Base-by-base conservation (phyloP, 2,329 filamentous ascomycete species). In the Claviceps paspali region DNA sequence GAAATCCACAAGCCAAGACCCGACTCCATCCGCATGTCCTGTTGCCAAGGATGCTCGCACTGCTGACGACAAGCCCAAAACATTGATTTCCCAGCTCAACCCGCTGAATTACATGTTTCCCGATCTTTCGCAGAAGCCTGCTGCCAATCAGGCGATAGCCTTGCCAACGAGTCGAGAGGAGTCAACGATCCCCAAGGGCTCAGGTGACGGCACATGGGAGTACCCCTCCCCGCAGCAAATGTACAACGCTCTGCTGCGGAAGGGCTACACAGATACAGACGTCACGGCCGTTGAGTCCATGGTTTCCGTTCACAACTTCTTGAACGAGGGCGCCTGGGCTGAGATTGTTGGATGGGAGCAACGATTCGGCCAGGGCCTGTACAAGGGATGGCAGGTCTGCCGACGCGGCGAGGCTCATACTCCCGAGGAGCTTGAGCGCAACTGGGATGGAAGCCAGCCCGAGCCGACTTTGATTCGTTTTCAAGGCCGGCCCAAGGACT, bases 171-270 rank as follows among this genome's bases (percentile, higher is more conserved):
- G 77, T 6, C 82, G 91, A 48, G 86, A 95, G 58, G 63, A 72
- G 22, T 93, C 84, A 1, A 86, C 87, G 1, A 98, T 98, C 48
- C 91, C 91, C n/a, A 82, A 82, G 48, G 84, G 82, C 50, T 76
- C 81, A 41, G 71, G 75, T 33, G 70, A 78, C 36, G 74, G 77
- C 33, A 92, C 83, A 51, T 98, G 91, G 91, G 91, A 96, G 60
- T 98, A 98, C 55, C 91, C 91, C 0, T 95, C 86, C 0, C 88
- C 91, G 0, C 91, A 98, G 63, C 91, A 98, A 61, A 98, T 98
- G 91, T 98, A 96, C 68, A 96, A 98, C 53, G 91, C 91, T 6
- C 80, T 98, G 62, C 65, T 96, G 43, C 80, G 91, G 45, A 98
- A 98, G 61, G 91, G 91, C 41, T 91, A 95, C 60, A 86, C 82